These are phyloP conservation scores for Sclerotinia sclerotiorum DNA, from an alignment of 2,329 filamentous ascomycete genomes.

Conservation along the genomic window DNA sequence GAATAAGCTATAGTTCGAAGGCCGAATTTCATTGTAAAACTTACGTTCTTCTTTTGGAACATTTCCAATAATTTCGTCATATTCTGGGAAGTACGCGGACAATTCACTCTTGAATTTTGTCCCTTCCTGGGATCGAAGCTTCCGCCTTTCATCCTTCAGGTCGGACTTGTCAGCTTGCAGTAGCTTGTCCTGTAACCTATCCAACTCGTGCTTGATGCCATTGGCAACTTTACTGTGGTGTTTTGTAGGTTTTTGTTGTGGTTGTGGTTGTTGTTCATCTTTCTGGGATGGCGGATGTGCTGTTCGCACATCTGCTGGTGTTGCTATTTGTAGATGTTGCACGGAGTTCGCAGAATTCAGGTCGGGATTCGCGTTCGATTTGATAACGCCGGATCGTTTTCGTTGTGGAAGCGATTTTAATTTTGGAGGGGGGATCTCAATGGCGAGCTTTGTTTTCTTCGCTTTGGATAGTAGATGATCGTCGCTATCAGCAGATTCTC, in stretches of 20 bases:
- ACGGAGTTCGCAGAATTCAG: conserved; percentile 29
- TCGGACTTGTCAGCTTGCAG: conserved; percentile 49
- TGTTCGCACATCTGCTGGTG: conserved; percentile 24
- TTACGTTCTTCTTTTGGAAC: conserved; percentile 72
- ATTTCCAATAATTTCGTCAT: conserved; percentile 90
- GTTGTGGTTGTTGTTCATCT: conserved; percentile 23
- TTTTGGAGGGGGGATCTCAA: conserved; percentile 50
- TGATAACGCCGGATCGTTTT: conserved; percentile 31
- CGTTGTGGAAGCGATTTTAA: conserved; percentile 27
- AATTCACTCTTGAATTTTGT: conserved; percentile 88
- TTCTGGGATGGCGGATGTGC: conserved; percentile 25
- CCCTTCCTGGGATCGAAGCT: conserved; percentile 82
- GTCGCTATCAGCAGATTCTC: conserved; percentile 49
- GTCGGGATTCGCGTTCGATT: conserved; percentile 34
- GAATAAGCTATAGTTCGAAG: conserved; percentile 29
- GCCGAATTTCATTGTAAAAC: conserved; percentile 38
- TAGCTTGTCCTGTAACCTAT: conserved; percentile 51
- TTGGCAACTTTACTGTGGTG: conserved; percentile 60
- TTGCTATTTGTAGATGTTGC: conserved; percentile 25
- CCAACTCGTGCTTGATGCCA: conserved; percentile 61
- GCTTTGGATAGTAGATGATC: conserved; percentile 45
- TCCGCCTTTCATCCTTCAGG: conserved; percentile 63
- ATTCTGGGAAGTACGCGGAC: conserved; percentile 86
- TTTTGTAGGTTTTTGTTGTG: conserved; percentile 43
- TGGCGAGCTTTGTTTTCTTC: conserved; percentile 54